Percentiles rank a stretch among this genome's conserved stretches.
phyloP scores from a whole-genome alignment of 2,329 filamentous ascomycete genomes.

The Periglandula ipomoeae region DNA sequence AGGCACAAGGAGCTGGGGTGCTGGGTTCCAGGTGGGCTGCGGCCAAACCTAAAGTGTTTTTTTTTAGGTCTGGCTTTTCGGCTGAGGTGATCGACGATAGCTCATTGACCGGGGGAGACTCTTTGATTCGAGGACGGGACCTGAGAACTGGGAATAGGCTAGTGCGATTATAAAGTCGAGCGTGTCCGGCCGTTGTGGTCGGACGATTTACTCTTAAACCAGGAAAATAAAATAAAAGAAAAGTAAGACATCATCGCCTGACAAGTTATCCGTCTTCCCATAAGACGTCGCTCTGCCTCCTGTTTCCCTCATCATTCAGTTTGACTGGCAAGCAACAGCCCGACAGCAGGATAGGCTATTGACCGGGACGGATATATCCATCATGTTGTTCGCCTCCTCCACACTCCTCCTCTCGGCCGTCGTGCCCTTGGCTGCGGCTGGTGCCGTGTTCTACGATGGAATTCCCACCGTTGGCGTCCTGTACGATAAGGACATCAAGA shows the following conservation, averaged over 20 bases:
- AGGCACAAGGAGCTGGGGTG: neutral
- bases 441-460: constrained; percentile 5
- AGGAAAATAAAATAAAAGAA: neutral
- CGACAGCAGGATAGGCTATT: neutral
- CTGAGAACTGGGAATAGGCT: neutral
- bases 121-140: neutral
- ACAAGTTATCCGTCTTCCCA: neutral
- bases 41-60: neutral
- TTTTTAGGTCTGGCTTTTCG: neutral
- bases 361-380: neutral
- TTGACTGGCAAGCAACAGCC: neutral
- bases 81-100: neutral
- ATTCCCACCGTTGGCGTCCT: constrained; percentile 9
- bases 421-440: neutral
- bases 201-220: neutral
- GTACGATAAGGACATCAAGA: constrained; percentile 1
- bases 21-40: neutral
- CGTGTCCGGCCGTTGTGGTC: neutral
- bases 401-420: neutral
- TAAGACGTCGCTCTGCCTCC: neutral
- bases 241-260: neutral
- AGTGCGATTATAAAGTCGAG: neutral
- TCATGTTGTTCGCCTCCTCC: neutral
- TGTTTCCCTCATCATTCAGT: neutral
- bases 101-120: neutral